A percentile compares a stretch with the other conserved stretches of the same genome.
phyloP scores from a whole-genome alignment of 108 stramenopile genomes.

The Discostella pseudostelligera region DNA sequence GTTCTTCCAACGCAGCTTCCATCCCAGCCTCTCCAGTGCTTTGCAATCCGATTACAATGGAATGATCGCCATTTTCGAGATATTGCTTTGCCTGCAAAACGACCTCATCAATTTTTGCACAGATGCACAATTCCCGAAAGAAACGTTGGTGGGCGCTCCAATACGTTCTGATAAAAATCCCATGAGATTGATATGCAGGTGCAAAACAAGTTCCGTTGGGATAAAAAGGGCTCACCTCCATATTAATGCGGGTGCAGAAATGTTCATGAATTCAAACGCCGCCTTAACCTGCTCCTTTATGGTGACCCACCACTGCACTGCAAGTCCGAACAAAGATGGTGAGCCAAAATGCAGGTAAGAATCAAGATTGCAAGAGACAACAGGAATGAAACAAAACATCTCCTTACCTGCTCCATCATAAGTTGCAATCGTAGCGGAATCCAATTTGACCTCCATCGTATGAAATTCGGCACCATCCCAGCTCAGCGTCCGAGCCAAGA shows the following conservation, averaged over 20 bases:
- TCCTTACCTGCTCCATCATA: slow-evolving; percentile 54
- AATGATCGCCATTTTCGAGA: slow-evolving; percentile 43
- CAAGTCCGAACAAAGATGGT: neutral
- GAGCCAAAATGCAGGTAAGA: too few relatives aligned
- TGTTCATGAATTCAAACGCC: slow-evolving; percentile 46
- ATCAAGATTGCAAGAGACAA: too few relatives aligned
- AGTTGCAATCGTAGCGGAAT: slow-evolving; percentile 31
- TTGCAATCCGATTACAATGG: slow-evolving; percentile 81
- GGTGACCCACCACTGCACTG: slow-evolving; percentile 59
- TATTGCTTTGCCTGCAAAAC: slow-evolving; percentile 51
- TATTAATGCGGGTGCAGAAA: slow-evolving; percentile 20
- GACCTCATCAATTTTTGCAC: slow-evolving; percentile 67
- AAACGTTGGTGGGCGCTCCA: slow-evolving; percentile 85
- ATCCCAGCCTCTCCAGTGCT: slow-evolving; percentile 77
- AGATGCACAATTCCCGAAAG: slow-evolving; percentile 75
- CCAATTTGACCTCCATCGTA: slow-evolving; percentile 49
- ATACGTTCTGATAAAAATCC: slow-evolving; percentile 22
- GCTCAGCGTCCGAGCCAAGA: slow-evolving; percentile 73
- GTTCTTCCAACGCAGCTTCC: slow-evolving; percentile 45
- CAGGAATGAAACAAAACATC: neutral
- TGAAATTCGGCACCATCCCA: slow-evolving; percentile 82
- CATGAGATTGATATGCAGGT: neutral
- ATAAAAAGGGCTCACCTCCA: slow-evolving; percentile 31
- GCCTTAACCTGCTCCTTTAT: slow-evolving; percentile 39
- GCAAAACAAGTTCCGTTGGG: neutral